phyloP scores from a whole-genome alignment of 768 basidiomycete species.

The Podaxis carcinomalis region DNA sequence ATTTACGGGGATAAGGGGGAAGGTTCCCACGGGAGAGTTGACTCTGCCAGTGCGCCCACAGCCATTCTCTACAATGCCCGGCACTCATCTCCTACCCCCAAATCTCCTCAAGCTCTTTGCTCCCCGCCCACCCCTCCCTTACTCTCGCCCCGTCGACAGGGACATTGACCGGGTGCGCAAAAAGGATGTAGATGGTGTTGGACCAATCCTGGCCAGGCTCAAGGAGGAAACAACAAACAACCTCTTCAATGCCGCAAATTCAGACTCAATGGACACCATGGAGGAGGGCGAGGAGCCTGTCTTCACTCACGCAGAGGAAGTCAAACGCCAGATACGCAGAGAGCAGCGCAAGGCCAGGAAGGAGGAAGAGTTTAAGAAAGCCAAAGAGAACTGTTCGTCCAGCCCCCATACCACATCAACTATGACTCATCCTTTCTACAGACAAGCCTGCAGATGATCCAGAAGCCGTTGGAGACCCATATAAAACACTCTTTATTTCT shows the following conservation, averaged over 20 bases:
- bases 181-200: conserved; percentile 79
- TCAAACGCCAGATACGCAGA: conserved; percentile 69
- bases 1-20: neutral
- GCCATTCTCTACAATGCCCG: conserved; percentile 39
- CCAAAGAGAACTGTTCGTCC: conserved; percentile 80
- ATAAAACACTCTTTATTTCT: conserved; percentile 96
- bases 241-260: conserved; percentile 49
- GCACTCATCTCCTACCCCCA: conserved; percentile 88
- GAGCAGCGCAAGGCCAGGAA: conserved; percentile 78
- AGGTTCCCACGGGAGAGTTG: neutral
- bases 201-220: conserved; percentile 62
- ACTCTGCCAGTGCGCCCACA: neutral
- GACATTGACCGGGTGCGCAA: conserved; percentile 71
- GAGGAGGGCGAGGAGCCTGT: conserved; percentile 83
- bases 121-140: conserved; percentile 87
- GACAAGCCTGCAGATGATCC: conserved; percentile 92
- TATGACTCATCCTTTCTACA: conserved; percentile 27
- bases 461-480: conserved; percentile 92
- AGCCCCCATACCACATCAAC: neutral
- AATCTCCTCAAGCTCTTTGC: conserved; percentile 97
- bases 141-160: conserved; percentile 77
- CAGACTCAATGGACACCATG: conserved; percentile 50
- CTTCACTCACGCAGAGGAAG: conserved; percentile 80
- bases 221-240: conserved; percentile 74
- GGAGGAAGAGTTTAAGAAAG: conserved; percentile 70